Conservation (phyloP, 192 early-diverging fungal species). For the Thamnidium elegans region DNA sequence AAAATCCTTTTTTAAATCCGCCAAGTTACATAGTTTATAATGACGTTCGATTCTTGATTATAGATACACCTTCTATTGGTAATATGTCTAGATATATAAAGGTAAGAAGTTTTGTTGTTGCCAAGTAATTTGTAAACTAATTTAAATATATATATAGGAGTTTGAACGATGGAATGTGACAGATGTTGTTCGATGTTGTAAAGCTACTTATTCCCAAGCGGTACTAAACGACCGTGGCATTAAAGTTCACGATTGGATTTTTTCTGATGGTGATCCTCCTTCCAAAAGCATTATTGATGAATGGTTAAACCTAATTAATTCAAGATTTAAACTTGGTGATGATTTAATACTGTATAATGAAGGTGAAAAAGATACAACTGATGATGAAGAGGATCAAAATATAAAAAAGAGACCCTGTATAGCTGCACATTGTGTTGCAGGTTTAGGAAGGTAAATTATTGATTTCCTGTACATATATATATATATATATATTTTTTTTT, state of each 20-base stretch:
- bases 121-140: not conserved
- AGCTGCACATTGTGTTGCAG: slow-evolving; percentile 79
- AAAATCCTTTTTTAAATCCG: slow-evolving; percentile 46
- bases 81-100: slow-evolving; percentile 63
- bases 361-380: not conserved
- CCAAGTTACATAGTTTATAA: slow-evolving; percentile 69
- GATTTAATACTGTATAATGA: not conserved
- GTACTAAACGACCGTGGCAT: slow-evolving; percentile 55
- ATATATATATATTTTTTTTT: not conserved
- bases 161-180: slow-evolving; percentile 60
- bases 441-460: slow-evolving; percentile 60
- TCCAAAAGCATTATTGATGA: slow-evolving; percentile 54
- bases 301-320: slow-evolving; percentile 69
- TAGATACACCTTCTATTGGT: slow-evolving; percentile 71
- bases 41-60: slow-evolving; percentile 68
- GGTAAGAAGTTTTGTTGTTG: slow-evolving; percentile 33
- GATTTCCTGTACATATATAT: not conserved
- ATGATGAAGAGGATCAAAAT: not conserved
- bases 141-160: slow-evolving; percentile 46
- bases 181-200: slow-evolving; percentile 80
- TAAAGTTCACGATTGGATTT: slow-evolving; percentile 69
- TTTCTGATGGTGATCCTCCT: slow-evolving; percentile 68
- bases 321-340: slow-evolving; percentile 35
- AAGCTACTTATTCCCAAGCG: slow-evolving; percentile 69
- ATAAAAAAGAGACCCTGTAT: slow-evolving; percentile 29